These are phyloP conservation scores for Sedum album DNA, from an alignment of 164 flowering plant genomes.

Conservation along the genomic window DNA sequence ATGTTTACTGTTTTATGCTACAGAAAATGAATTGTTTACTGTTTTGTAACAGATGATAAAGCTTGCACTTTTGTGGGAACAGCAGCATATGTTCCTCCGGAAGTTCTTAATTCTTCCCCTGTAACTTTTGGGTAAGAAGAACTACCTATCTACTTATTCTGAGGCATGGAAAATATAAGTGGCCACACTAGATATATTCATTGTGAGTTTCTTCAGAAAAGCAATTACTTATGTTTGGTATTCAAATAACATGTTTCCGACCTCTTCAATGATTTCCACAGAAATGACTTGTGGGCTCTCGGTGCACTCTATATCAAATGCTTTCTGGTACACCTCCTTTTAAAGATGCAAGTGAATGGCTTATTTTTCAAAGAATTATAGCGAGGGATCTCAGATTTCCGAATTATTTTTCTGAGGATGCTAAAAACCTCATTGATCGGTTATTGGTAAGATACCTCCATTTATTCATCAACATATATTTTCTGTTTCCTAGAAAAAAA, in stretches of 20 bases:
- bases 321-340: constrained; percentile 98
- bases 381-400: constrained; percentile 92
- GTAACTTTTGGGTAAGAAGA: constrained; percentile 97
- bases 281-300: constrained; percentile 98
- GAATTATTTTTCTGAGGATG: too few relatives aligned
- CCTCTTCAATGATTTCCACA: constrained; percentile 29
- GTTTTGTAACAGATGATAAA: constrained; percentile 69
- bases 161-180: constrained; percentile 8
- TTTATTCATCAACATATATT: neutral
- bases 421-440: too few relatives aligned
- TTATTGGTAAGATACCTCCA: constrained; percentile 52
- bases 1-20: neutral
- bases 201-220: neutral
- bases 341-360: constrained; percentile 99
- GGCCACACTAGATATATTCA: neutral
- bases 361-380: constrained; percentile 89
- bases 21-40: too few relatives aligned
- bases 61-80: constrained; percentile 99
- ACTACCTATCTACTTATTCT: too few relatives aligned
- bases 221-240: neutral
- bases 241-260: neutral
- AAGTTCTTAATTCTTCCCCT: constrained; percentile 95
- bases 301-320: constrained; percentile 99
- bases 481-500: neutral
- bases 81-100: too few relatives aligned